A percentile compares a stretch with the other conserved stretches of the same genome.
Evolutionary conservation across 1,284 basidiomycete species (phyloP).

Genomic region (Ganoderma boninense): DNA sequence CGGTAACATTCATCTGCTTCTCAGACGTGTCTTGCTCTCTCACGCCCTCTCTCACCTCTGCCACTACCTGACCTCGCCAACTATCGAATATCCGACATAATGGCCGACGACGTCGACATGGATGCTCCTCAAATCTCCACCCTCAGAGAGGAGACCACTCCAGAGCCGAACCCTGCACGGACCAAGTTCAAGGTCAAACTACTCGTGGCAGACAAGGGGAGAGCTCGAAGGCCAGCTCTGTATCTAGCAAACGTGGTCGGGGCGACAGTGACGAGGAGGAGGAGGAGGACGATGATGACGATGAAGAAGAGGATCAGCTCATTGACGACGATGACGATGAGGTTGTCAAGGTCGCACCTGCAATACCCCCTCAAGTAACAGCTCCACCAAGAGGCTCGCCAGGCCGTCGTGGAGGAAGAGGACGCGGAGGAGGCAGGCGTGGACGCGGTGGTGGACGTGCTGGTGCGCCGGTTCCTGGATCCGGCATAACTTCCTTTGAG

Average conservation of each 20-base stretch:
- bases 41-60: neutral
- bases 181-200: conserved; percentile 61
- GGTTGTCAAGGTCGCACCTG: conserved; percentile 36
- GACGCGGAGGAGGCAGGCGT: conserved; percentile 32
- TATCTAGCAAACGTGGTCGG: conserved; percentile 38
- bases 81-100: conserved; percentile 22
- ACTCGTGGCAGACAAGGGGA: conserved; percentile 55
- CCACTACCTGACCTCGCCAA: neutral
- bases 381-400: conserved; percentile 30
- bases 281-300: conserved; percentile 63
- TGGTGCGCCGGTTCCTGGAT: conserved; percentile 23
- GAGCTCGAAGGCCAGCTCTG: conserved; percentile 38
- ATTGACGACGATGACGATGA: conserved; percentile 74
- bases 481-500: conserved; percentile 33
- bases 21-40: neutral
- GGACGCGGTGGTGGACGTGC: conserved; percentile 28
- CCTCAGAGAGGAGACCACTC: conserved; percentile 71
- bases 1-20: neutral
- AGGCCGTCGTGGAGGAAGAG: conserved; percentile 36
- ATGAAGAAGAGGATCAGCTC: conserved; percentile 75
- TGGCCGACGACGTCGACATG: conserved; percentile 60
- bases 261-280: conserved; percentile 56
- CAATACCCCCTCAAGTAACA: conserved; percentile 43
- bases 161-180: conserved; percentile 58
- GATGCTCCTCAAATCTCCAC: conserved; percentile 83